Evolutionary conservation across 2,329 filamentous ascomycete species (phyloP).

Genomic region (Leptoxyphium fumago): DNA sequence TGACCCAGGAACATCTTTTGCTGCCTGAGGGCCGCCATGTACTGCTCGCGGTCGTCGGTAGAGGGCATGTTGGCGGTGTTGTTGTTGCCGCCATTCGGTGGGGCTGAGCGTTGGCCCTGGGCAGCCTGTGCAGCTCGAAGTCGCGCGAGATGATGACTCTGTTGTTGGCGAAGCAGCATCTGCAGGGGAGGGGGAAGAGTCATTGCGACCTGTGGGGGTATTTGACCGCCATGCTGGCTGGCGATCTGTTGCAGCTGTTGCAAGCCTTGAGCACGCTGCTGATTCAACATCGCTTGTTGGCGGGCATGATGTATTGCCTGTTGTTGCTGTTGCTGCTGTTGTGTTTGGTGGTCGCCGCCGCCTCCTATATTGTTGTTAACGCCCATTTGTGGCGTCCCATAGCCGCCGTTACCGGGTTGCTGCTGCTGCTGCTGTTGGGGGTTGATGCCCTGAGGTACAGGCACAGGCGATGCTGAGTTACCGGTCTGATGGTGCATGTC

Average conservation of each 20-base stretch:
- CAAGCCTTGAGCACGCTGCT: conserved; percentile 8
- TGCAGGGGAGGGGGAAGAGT: conserved; percentile 8
- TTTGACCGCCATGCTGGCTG: conserved; percentile 8
- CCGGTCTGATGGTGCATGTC: conserved; percentile 1
- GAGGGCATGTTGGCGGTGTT: conserved; percentile 6
- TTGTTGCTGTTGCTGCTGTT: conserved; percentile 8
- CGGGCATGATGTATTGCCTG: not conserved
- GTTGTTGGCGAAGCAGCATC: conserved; percentile 9
- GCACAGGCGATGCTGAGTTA: not conserved
- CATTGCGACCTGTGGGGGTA: conserved; percentile 8
- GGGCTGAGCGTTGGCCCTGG: not conserved
- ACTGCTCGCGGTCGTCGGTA: conserved; percentile 13
- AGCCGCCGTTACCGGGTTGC: conserved; percentile 9
- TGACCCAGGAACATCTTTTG: conserved; percentile 12
- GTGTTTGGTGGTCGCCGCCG: conserved; percentile 3
- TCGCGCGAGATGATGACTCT: conserved; percentile 9
- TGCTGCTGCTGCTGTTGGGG: conserved; percentile 11
- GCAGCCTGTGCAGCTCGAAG: conserved; percentile 2
- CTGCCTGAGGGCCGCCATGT: conserved; percentile 14
- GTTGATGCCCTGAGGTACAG: conserved; percentile 2
- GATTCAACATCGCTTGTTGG: conserved; percentile 1
- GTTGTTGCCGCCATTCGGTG: not conserved
- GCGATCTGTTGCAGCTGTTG: conserved; percentile 7
- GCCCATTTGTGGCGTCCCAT: conserved; percentile 7
- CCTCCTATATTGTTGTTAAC: not conserved